phyloP scores from a whole-genome alignment of 148 eudicot species.

The Beta vulgaris region DNA sequence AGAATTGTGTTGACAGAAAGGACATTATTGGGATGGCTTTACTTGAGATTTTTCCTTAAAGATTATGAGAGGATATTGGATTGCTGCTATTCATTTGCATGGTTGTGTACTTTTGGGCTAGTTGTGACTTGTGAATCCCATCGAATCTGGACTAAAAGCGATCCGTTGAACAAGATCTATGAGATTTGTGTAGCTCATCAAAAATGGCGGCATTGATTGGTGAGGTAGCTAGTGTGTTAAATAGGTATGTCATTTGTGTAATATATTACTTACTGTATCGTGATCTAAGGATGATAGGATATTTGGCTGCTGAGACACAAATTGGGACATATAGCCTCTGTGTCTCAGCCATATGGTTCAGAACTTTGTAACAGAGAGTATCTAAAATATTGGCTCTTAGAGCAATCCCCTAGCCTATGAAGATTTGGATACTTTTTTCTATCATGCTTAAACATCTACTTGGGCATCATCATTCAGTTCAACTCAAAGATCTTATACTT shows the following conservation, averaged over 20 bases:
- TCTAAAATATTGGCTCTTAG: too few relatives aligned
- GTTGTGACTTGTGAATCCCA: background rate
- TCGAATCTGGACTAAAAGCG: constrained; percentile 10
- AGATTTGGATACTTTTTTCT: too few relatives aligned
- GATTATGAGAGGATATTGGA: background rate
- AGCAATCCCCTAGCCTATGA: too few relatives aligned
- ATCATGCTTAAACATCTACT: too few relatives aligned
- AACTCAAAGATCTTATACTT: too few relatives aligned
- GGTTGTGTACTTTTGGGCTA: background rate
- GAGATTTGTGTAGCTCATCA: constrained; percentile 20
- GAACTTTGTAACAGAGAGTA: too few relatives aligned
- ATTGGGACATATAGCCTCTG: too few relatives aligned
- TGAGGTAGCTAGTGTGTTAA: background rate
- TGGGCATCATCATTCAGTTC: too few relatives aligned
- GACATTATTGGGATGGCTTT: background rate
- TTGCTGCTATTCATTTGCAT: background rate
- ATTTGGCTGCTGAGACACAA: background rate
- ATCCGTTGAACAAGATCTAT: constrained; percentile 15
- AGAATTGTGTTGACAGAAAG: background rate
- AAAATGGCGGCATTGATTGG: background rate
- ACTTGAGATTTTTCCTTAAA: background rate
- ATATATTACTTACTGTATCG: too few relatives aligned
- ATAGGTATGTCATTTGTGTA: too few relatives aligned
- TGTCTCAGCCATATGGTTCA: background rate
- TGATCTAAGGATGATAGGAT: background rate